Evolutionary conservation across 73 alveolate genomes (phyloP).

Genomic region (Vitrella brassicaformis): DNA sequence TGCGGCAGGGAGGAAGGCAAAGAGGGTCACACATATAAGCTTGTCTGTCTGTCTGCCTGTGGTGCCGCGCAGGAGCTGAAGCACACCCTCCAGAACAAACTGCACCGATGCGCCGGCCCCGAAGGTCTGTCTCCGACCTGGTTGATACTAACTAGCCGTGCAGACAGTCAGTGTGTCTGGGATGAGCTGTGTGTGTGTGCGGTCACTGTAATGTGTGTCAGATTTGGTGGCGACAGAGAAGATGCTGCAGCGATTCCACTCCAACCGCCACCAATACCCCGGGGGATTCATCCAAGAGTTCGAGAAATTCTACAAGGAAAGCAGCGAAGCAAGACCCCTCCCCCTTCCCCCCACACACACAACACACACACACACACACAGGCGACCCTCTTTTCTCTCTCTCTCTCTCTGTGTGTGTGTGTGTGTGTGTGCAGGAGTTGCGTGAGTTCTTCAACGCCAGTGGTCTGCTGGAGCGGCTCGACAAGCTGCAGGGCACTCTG

Average conservation of each 20-base stretch:
- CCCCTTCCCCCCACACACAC: background rate
- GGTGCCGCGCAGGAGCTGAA: conserved; percentile 41
- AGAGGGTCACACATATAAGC: background rate
- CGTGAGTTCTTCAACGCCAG: conserved; percentile 76
- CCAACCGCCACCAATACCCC: conserved; percentile 55
- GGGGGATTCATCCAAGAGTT: conserved; percentile 66
- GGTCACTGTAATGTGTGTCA: background rate
- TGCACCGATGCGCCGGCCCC: conserved; percentile 86
- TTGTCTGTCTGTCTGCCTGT: background rate
- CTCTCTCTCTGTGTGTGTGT: no score
- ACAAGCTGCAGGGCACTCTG: conserved; percentile 8
- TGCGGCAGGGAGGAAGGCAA: background rate
- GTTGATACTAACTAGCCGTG: no score
- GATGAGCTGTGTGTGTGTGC: background rate
- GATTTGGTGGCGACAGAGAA: conserved; percentile 66
- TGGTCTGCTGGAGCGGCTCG: conserved; percentile 45
- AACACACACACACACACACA: background rate
- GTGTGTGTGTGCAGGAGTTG: conserved; percentile 50
- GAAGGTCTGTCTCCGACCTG: no score
- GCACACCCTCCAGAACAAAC: conserved; percentile 77
- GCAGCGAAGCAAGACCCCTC: background rate
- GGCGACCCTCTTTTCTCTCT: background rate
- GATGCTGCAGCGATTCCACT: conserved; percentile 60
- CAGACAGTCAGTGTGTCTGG: background rate
- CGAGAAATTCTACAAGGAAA: conserved; percentile 44